Percentiles rank a stretch among this genome's conserved stretches.
Conservation (phyloP, 169 alveolate species). For the Amoebophrya sp. region DNA sequence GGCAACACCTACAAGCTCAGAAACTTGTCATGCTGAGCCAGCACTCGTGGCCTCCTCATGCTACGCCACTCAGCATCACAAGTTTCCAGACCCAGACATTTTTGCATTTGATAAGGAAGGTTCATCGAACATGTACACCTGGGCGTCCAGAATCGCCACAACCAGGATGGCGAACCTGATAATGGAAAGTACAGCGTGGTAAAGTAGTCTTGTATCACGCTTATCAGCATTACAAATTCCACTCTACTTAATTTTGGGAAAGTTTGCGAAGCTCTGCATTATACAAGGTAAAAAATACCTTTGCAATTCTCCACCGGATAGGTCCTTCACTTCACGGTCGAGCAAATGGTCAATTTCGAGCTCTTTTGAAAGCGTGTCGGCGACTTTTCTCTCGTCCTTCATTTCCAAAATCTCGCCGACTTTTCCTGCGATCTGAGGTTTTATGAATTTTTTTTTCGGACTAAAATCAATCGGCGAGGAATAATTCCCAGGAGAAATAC, state of each 20-base stretch:
- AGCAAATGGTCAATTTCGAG: constrained; percentile 86
- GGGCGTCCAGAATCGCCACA: constrained; percentile 84
- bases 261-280: too few relatives aligned
- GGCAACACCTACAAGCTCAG: too few relatives aligned
- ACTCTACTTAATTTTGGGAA: neutral
- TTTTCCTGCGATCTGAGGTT: constrained; percentile 54
- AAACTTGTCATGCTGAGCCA: too few relatives aligned
- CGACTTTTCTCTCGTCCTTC: constrained; percentile 78
- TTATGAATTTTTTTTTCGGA: too few relatives aligned
- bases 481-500: too few relatives aligned
- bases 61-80: too few relatives aligned
- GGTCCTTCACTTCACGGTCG: constrained; percentile 84
- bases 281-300: too few relatives aligned
- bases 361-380: constrained; percentile 67
- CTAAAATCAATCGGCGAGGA: too few relatives aligned
- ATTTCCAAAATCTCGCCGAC: constrained; percentile 77
- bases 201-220: constrained; percentile 39
- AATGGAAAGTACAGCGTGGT: too few relatives aligned
- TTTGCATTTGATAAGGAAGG: too few relatives aligned
- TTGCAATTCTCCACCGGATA: constrained; percentile 98
- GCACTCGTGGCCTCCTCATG: too few relatives aligned
- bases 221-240: neutral
- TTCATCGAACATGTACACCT: constrained; percentile 98
- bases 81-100: too few relatives aligned
- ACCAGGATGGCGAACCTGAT: constrained; percentile 91